phyloP scores from a whole-genome alignment of 106 monocot species.

The Iris macrosiphon region DNA sequence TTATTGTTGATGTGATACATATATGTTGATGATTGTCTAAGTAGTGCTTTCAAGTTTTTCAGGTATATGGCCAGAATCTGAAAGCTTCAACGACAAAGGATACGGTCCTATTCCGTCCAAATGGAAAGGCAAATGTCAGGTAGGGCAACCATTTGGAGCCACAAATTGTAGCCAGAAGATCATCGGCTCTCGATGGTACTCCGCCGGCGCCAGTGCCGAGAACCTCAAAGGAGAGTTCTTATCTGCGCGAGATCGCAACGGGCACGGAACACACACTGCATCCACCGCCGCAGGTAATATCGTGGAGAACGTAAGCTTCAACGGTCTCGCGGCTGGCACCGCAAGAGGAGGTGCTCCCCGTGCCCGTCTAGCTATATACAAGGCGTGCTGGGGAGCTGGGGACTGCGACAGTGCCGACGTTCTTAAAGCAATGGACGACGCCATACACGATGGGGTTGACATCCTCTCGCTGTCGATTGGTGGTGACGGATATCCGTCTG shows the following conservation, averaged over 20 bases:
- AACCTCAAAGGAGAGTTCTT: neutral
- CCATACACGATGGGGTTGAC: conserved; percentile 59
- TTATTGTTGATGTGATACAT: too few species aligned
- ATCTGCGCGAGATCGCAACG: conserved; percentile 14
- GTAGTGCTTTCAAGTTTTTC: too few species aligned
- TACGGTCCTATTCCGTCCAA: conserved; percentile 12
- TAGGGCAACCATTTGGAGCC: neutral
- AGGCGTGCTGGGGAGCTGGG: conserved; percentile 25
- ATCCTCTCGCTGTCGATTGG: conserved; percentile 38
- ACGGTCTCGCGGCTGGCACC: conserved; percentile 13
- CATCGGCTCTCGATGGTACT: conserved; percentile 10
- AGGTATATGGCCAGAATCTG: conserved; percentile 25
- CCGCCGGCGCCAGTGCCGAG: neutral
- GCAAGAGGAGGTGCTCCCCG: conserved; percentile 30
- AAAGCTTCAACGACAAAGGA: conserved; percentile 8
- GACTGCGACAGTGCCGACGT: conserved; percentile 7
- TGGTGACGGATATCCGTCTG: neutral
- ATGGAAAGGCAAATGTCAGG: conserved; percentile 19
- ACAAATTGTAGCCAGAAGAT: conserved; percentile 12
- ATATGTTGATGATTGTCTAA: too few species aligned
- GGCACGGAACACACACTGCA: conserved; percentile 26
- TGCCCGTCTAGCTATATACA: conserved; percentile 43
- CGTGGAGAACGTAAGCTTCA: conserved; percentile 10
- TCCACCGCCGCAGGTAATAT: conserved; percentile 12
- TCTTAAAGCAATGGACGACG: conserved; percentile 38